Evolutionary conservation across 331 rosid species (phyloP).

Genomic region (Dryas integrifolia): DNA sequence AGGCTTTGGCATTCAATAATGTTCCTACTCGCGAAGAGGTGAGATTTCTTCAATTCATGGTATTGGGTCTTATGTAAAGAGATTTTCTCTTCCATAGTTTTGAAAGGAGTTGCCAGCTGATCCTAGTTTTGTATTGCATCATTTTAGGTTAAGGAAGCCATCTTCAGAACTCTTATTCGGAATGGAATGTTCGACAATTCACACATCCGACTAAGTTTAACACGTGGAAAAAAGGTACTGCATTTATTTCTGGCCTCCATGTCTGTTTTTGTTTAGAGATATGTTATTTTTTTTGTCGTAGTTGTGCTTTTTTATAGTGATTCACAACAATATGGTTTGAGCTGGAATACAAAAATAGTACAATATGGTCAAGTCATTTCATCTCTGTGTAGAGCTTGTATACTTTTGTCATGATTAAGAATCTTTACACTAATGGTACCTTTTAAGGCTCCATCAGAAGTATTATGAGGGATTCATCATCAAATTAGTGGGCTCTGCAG

Average conservation of each 20-base stretch:
- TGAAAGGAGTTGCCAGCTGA: constrained; percentile 22
- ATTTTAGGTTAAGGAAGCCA: constrained; percentile 74
- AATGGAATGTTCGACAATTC: constrained; percentile 82
- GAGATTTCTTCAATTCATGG: constrained; percentile 10
- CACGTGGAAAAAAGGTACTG: constrained; percentile 83
- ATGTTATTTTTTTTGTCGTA: neutral
- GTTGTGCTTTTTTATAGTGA: neutral
- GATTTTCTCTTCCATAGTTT: neutral
- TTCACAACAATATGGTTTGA: neutral
- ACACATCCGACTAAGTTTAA: constrained; percentile 74
- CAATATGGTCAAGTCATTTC: neutral
- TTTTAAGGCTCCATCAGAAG: neutral
- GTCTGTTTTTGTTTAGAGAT: no score
- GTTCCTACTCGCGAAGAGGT: constrained; percentile 76
- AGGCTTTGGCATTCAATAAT: constrained; percentile 78
- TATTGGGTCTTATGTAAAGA: constrained; percentile 10
- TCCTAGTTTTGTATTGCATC: constrained; percentile 15
- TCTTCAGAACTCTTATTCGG: constrained; percentile 68
- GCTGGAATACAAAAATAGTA: neutral
- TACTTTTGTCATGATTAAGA: neutral
- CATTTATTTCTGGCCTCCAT: constrained; percentile 4
- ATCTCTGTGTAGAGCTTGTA: neutral
- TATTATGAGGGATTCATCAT: neutral
- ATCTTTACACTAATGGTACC: neutral
- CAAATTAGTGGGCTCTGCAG: neutral